phyloP scores from a whole-genome alignment of 2,329 filamentous ascomycete genomes.

The Fusarium sacchari region DNA sequence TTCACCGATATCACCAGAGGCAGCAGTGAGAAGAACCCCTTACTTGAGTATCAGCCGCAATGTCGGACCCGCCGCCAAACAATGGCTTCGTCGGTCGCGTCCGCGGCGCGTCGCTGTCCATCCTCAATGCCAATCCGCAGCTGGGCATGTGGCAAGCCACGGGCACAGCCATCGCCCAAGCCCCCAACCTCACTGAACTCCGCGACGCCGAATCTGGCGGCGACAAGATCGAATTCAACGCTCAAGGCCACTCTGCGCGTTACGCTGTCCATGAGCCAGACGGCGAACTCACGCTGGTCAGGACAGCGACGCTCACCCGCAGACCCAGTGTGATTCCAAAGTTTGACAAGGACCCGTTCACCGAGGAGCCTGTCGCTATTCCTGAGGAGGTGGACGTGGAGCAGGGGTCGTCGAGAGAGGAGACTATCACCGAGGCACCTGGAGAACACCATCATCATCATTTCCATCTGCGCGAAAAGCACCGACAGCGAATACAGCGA shows the following conservation, averaged over 20 bases:
- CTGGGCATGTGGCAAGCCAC: constrained; percentile 7
- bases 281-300: not conserved
- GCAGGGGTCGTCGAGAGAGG: not conserved
- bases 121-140: not conserved
- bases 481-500: not conserved
- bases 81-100: not conserved
- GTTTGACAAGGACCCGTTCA: not conserved
- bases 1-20: not conserved
- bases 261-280: not conserved
- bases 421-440: not conserved
- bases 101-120: not conserved
- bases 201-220: not conserved
- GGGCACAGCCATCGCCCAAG: not conserved
- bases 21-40: not conserved
- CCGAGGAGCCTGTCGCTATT: not conserved
- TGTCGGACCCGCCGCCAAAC: not conserved
- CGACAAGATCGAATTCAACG: not conserved
- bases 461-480: not conserved
- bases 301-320: not conserved
- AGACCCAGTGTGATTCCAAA: not conserved
- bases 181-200: not conserved
- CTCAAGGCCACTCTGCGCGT: not conserved
- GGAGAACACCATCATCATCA: not conserved
- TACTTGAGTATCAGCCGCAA: not conserved
- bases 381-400: not conserved